These are phyloP conservation scores for Tulasnella sp. DNA, from an alignment of 768 basidiomycete species.

Conservation along the genomic window DNA sequence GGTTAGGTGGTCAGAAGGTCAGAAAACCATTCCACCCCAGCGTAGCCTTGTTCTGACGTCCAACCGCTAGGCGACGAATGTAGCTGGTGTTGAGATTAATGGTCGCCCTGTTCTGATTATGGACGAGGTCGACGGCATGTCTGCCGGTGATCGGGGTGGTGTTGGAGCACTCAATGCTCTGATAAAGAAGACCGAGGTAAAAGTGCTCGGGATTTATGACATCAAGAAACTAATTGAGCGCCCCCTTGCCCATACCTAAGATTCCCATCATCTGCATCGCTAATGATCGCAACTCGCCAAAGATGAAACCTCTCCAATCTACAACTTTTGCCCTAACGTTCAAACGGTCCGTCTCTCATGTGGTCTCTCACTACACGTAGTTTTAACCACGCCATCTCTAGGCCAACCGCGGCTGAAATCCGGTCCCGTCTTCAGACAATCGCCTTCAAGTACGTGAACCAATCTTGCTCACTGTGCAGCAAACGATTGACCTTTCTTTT, in stretches of 20 bases:
- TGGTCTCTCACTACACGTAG: background rate
- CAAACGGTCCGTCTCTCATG: slow-evolving; percentile 52
- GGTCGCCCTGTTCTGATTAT: slow-evolving; percentile 87
- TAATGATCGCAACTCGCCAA: slow-evolving; percentile 81
- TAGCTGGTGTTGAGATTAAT: slow-evolving; percentile 68
- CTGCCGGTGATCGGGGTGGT: slow-evolving; percentile 93
- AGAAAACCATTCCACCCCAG: slow-evolving; percentile 23
- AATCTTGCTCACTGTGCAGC: background rate
- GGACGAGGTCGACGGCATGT: slow-evolving; percentile 99
- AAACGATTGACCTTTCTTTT: background rate
- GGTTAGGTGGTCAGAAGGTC: slow-evolving; percentile 59
- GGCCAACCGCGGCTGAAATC: slow-evolving; percentile 70
- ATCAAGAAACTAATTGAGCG: background rate
- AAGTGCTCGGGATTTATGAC: slow-evolving; percentile 18
- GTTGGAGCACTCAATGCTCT: slow-evolving; percentile 88
- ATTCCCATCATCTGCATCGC: slow-evolving; percentile 97
- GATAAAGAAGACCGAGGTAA: slow-evolving; percentile 88
- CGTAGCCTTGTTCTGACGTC: background rate
- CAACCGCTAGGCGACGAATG: slow-evolving; percentile 51
- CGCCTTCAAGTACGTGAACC: slow-evolving; percentile 68
- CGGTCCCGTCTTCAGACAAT: slow-evolving; percentile 87
- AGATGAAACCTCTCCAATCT: slow-evolving; percentile 76
- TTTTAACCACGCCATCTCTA: slow-evolving; percentile 36
- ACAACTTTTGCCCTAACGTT: slow-evolving; percentile 76
- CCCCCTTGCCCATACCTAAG: slow-evolving; percentile 41